Evolutionary conservation across 1,284 basidiomycete genomes (phyloP), one percentile per base, ranked within the genome.

Genomic region (Heterobasidion occidentale): DNA sequence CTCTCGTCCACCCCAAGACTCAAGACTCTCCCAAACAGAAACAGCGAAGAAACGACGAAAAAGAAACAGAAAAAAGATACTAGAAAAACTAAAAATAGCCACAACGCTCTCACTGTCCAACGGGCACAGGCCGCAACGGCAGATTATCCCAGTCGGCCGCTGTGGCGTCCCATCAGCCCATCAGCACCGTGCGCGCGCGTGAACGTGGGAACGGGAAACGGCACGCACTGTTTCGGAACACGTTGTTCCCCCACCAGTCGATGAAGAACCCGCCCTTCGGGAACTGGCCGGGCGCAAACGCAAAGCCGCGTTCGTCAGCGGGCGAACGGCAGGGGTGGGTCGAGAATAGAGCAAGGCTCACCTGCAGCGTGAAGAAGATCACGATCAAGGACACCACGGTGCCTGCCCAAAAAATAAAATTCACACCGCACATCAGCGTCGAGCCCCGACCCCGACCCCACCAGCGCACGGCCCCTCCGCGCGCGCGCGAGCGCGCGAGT

Each of bases 161-260:
- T 45, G 44, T 17, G 1, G 17, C 44, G 44, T 45, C 14, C 44
- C 3, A 45, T 15, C 14, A 45, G 44, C 14, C 14, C 14, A 7
- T 15, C 14, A 8, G 4, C 44, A 45, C 44, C 20, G 27, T 14
- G 19, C 8, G 9, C 27, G 34, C 7, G 35, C 34, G n/a, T n/a
- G 44, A 27, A n/a, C n/a, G n/a, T n/a, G n/a, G n/a, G n/a, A n/a
- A n/a, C n/a, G n/a, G n/a, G 27, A 6, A 74, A 80, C 27, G 27
- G 27, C 5, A 27, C 27, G 27, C 62, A 86, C 84, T 88, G 11
- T 78, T 68, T 59, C 64, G 58, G 61, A 73, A 86, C 5, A 94
- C 87, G 4, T 62, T 72, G 69, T 94, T 97, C 7, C 94, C 94
- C 91, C 92, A 94, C 94, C 94, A 97, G 53, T 83, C 74, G 48